Evolutionary conservation across 2,329 filamentous ascomycete species (phyloP).

Genomic region (Davidsoniella eucalypti): DNA sequence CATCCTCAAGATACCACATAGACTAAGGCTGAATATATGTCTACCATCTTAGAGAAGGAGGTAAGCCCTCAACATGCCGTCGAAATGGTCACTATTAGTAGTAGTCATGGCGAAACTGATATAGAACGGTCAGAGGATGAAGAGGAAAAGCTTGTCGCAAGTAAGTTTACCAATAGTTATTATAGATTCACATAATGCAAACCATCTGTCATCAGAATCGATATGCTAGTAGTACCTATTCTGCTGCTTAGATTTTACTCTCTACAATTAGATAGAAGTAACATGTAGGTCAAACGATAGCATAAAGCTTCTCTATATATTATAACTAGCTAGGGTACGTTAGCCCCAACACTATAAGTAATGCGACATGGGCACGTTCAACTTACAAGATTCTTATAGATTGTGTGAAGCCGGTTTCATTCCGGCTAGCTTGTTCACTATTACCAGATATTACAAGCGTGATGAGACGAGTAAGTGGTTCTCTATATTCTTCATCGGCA

Average conservation of each 20-base stretch:
- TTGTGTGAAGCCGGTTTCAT: conserved; percentile 23
- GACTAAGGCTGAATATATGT: too few relatives aligned
- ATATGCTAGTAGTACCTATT: conserved; percentile 28
- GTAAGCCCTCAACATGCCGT: too few relatives aligned
- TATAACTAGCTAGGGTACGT: conserved; percentile 14
- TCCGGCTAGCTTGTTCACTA: conserved; percentile 29
- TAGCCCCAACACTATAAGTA: neutral
- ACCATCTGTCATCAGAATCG: conserved; percentile 22
- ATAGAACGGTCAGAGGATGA: conserved; percentile 18
- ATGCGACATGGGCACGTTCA: neutral
- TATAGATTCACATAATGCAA: neutral
- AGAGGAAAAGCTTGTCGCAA: conserved; percentile 18
- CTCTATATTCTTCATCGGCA: conserved; percentile 29
- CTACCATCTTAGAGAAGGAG: too few relatives aligned
- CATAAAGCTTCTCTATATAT: too few relatives aligned
- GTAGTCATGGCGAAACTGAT: neutral
- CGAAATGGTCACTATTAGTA: too few relatives aligned
- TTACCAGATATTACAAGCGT: conserved; percentile 31
- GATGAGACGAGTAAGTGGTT: conserved; percentile 30
- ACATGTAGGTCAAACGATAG: conserved; percentile 18
- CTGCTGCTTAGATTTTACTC: conserved; percentile 30
- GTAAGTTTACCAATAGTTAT: conserved; percentile 12
- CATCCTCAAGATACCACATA: too few relatives aligned
- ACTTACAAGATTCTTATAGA: neutral
- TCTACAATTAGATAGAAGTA: conserved; percentile 23